Base-by-base conservation (phyloP, 805 yeast species). In the Pichia thaimueangensis region DNA sequence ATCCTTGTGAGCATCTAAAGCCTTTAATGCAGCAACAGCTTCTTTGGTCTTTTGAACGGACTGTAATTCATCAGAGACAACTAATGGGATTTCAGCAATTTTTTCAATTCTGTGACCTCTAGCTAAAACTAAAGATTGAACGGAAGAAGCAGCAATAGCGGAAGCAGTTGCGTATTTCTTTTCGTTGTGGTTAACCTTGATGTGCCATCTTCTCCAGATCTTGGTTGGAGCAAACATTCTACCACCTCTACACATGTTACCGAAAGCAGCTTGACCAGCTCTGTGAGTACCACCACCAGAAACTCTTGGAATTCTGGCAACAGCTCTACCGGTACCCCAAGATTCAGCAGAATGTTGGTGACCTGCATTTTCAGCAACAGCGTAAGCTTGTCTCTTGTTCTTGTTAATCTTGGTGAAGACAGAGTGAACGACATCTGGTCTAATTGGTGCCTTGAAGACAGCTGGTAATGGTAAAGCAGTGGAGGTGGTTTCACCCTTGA, bases 281-380 rank as follows among this genome's bases (percentile, higher is more conserved):
- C 98, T 89, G 94, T 88, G 96, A 72, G 98, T 93, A 86, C 98
- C 98, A 71, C 95, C 89, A 80, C 98, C 98, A 77, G 96, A 96
- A 70, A 93, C 97, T 83, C 98, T 89, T 80, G 98, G 98, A 73
- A 93, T 91, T 82, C 98, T 91, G 78, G 98, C 97, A 69, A 93
- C 96, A 76, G 98, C 98, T 81, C 98, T 89, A 82, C 98, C 98
- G 64, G 98, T 93, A 88, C 98, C 98, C 98, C 98, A 93, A 56
- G 98, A 93, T 78, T 88, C 97, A 71, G 98, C 98, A 55, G 97
- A 91, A 75, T 97, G 89, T 80, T 93, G 97, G 83, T 87, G 95
- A 79, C 98, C 98, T 68, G 98, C 98, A 78, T 88, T 86, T 71
- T 82, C 88, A 63, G 97, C 83, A 63, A 93, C 98, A 70, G 99